Base-by-base conservation (phyloP, 208 protist genomes). In the Trypanosoma melophagium region DNA sequence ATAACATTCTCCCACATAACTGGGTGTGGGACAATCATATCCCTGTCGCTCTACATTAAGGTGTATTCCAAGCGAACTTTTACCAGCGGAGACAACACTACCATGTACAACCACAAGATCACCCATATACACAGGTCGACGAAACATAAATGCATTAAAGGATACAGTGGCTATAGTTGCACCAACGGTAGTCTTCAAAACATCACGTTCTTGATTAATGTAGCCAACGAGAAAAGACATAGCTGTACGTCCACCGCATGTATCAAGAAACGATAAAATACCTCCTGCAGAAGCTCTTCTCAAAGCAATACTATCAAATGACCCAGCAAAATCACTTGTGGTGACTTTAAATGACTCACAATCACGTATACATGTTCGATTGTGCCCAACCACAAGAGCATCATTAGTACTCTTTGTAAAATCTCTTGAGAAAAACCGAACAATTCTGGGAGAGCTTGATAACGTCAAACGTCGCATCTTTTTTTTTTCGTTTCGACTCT, bases 131-230 rank as follows among this genome's bases (percentile, higher is more conserved):
- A 87, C 69, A 5, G 84, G 81, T 17, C 73, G 65, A 24, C 40
- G 60, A 51, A 90, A 83, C 58, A 77, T 55, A 56, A 83, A 83
- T 22, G 65, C 70, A 64, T 90, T 83, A 56, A 90, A 81, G 45
- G 79, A 54, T 31, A 85, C 73, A 9, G 80, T 90, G 4, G 74
- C 71, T 56, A 90, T 67, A 19, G 74, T 60, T 21, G 41, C 38
- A 13, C 56, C 57, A 22, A 21, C 1, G 7, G 54, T 56, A 7
- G 7, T 56, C 9, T 45, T 17, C 16, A 38, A 13, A n/a, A 38
- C 10, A 21, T n/a, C 12, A n/a, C 24, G 31, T 8, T 55, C 61
- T 14, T 16, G n/a, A 7, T 47, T 16, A 12, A 14, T 42, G 7
- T 44, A 50, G 41, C 65, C 53, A 17, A 35, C 45, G n/a, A 75